Evolutionary conservation across 768 basidiomycete genomes (phyloP), one percentile per base, ranked within the genome.

Genomic region (Xerocomus brunneocitrinus): DNA sequence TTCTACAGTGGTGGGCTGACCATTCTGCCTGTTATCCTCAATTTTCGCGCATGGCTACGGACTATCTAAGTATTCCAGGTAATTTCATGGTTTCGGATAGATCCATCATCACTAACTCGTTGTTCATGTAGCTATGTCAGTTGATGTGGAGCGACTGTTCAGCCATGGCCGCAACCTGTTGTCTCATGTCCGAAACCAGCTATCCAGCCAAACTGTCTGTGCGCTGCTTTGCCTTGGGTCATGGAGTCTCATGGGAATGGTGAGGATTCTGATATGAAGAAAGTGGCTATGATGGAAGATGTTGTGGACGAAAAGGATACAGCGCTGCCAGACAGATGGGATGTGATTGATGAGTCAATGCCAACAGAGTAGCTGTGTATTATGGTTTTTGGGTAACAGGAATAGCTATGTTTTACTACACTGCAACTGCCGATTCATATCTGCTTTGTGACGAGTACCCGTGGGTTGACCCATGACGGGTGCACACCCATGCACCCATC

Each of bases 141-240:
- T 67, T 12, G 62, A 70, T 50, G 64, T 73, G 19, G 61, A 72
- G 46, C 52, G 52, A 10, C 56, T 65, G 0, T 71, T 71, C 38
- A 68, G 65, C 35, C 51, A 47, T 25, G 67, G 71, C 4, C 49
- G 52, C 9, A 58, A 66, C 4, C 22, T 72, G 1, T 57, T 71
- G 6, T 64, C 61, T 0, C 67, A 71, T 40, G 56, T 66, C n/a
- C 56, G 46, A 1, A 70, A 62, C 39, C 56, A 54, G 1, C 49
- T 71, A 5, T 65, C 63, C 6, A 60, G 49, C 5, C 54, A 66
- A 52, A 60, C 64, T 1, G 67, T 65, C 0, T 52, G 58, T 1
- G 62, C 66, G 0, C 47, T 70, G 5, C 48, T 75, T 32, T 76
- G 74, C 52, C 61, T 75, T 0, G 66, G 67, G 7, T 49, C 32